A percentile compares a stretch with the other conserved stretches of the same genome.
Conservation (phyloP, 331 rosid genomes). For the Arachis monticola region DNA sequence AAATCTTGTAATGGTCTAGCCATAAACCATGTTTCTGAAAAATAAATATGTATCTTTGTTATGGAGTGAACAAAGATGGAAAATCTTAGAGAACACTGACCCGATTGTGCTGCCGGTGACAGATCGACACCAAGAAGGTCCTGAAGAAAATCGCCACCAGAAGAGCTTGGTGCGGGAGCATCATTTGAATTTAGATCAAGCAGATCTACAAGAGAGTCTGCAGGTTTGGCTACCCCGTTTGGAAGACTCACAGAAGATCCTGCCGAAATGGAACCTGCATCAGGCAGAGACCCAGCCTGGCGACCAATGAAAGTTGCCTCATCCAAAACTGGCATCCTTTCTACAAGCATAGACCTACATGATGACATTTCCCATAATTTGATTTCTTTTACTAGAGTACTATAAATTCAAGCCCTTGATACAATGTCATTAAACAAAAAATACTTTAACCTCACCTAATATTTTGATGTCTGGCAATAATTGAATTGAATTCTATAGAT, state of each 20-base stretch:
- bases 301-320: conserved; percentile 84
- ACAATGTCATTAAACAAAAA: background rate
- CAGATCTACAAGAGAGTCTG: conserved; percentile 84
- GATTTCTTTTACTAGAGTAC: background rate
- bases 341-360: conserved; percentile 80
- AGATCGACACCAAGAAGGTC: conserved; percentile 92
- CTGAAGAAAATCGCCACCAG: conserved; percentile 83
- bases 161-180: conserved; percentile 75
- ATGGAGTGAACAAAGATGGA: conserved; percentile 18
- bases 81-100: conserved; percentile 58
- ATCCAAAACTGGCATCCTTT: conserved; percentile 97
- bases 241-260: conserved; percentile 70
- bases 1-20: conserved; percentile 31
- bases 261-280: conserved; percentile 58
- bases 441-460: conserved; percentile 67
- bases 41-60: conserved; percentile 9
- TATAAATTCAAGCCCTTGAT: conserved; percentile 26
- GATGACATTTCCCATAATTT: conserved; percentile 27
- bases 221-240: conserved; percentile 78
- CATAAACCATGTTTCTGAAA: conserved; percentile 19
- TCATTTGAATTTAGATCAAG: conserved; percentile 87
- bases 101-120: conserved; percentile 57
- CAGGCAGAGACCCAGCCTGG: conserved; percentile 69
- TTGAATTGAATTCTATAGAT: conserved; percentile 85
- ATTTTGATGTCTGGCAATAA: conserved; percentile 78